These are phyloP conservation scores for Candida sanyiensis DNA, from an alignment of 805 yeast genomes.

Conservation along the genomic window DNA sequence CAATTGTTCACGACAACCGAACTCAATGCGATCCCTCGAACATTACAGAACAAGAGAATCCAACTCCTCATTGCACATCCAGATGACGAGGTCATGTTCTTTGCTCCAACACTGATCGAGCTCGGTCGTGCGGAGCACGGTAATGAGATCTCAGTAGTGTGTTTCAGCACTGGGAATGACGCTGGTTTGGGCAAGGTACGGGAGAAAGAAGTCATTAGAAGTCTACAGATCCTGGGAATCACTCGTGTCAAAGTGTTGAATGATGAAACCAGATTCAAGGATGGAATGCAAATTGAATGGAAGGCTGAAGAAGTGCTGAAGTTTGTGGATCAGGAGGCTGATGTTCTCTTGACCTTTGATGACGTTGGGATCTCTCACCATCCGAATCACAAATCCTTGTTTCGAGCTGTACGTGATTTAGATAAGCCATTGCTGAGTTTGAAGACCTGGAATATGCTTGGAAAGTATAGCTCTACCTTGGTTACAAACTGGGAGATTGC, in stretches of 20 bases:
- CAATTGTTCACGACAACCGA: not conserved
- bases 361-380: constrained; percentile 77
- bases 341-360: constrained; percentile 73
- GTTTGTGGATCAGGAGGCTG: constrained; percentile 29
- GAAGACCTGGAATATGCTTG: constrained; percentile 28
- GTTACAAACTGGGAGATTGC: constrained; percentile 13
- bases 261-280: constrained; percentile 45
- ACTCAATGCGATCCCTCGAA: not conserved
- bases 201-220: constrained; percentile 48
- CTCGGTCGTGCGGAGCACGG: constrained; percentile 40
- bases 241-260: constrained; percentile 38
- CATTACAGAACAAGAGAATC: constrained; percentile 20
- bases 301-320: constrained; percentile 36
- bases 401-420: constrained; percentile 34
- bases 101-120: constrained; percentile 69
- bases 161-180: constrained; percentile 74
- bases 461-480: constrained; percentile 45
- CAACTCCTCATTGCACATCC: constrained; percentile 85
- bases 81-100: constrained; percentile 98
- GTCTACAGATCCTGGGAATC: constrained; percentile 52
- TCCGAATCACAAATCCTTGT: constrained; percentile 73
- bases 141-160: constrained; percentile 53
- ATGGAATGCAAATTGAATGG: constrained; percentile 71
- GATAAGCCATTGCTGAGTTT: constrained; percentile 24
- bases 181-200: constrained; percentile 68